Evolutionary conservation across 371 early-diverging fungal species (phyloP).

Genomic region (Nematocida displodere): DNA sequence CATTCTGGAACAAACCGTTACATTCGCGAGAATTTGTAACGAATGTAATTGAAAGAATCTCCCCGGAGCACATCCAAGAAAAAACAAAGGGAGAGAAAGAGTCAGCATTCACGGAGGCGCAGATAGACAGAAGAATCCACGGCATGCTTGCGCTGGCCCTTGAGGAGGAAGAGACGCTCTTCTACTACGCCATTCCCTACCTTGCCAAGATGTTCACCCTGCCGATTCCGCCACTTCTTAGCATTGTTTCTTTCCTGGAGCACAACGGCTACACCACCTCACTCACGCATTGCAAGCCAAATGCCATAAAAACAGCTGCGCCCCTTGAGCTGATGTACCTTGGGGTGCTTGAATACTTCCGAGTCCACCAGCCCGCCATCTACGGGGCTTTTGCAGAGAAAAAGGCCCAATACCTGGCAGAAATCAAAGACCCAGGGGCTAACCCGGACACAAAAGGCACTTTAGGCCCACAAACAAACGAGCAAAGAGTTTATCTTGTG

Average conservation of each 20-base stretch:
- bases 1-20: slow-evolving; percentile 77
- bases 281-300: slow-evolving; percentile 75
- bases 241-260: slow-evolving; percentile 73
- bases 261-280: slow-evolving; percentile 84
- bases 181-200: slow-evolving; percentile 57
- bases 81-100: slow-evolving; percentile 35
- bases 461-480: too few relatives aligned
- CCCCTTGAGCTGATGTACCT: slow-evolving; percentile 77
- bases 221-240: slow-evolving; percentile 49
- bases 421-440: too few relatives aligned
- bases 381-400: slow-evolving; percentile 3
- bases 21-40: slow-evolving; percentile 75
- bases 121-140: slow-evolving; percentile 70
- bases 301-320: slow-evolving; percentile 86
- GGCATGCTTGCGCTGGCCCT: slow-evolving; percentile 81
- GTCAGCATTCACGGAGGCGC: neutral
- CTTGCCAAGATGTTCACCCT: slow-evolving; percentile 49
- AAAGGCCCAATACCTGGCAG: neutral
- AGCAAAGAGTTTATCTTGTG: neutral
- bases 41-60: slow-evolving; percentile 67
- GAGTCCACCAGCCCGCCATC: slow-evolving; percentile 2
- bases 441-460: too few relatives aligned
- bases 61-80: slow-evolving; percentile 64
- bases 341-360: slow-evolving; percentile 14
- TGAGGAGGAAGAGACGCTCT: slow-evolving; percentile 68